Evolutionary conservation across 108 stramenopile species (phyloP), one percentile per base, ranked within the genome.

Genomic region (Fistulifera solaris): DNA sequence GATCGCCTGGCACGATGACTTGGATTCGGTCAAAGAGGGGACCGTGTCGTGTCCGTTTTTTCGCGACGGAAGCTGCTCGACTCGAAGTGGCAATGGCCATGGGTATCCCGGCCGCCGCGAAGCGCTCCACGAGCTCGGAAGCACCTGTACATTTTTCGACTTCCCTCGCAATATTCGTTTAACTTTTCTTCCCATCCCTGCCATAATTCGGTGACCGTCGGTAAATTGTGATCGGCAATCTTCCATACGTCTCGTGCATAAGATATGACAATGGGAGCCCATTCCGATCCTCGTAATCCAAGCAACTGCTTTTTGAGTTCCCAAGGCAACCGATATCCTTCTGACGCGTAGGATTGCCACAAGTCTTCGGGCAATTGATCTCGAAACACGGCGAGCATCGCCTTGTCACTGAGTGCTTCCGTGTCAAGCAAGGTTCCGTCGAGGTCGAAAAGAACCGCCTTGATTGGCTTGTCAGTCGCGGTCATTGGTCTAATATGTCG

Each of bases 351-450:
- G 28, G 61, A 39, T 18, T 53, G 38, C 39, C 41, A 27, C 17
- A 68, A 25, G 18, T 56, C 35, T 19, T 15, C 42, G 4, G 68
- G 62, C 35, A 80, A 49, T 18, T 47, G 24, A 4, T 38, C 14
- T 5, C 54, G 72, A 54, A 83, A 81, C 8, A 81, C 77, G 27
- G 70, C 43, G 15, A 85, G 57, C 0, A 89, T 61, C 0, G 84
- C 84, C 40, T 65, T 72, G 65, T 78, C 77, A 59, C 73, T 73
- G 0, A 74, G 55, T 7, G 67, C 41, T 66, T 85, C 87, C 15
- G 88, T 89, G 58, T 89, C 88, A 47, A 89, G 66, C 28, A 89
- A 61, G 1, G 88, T 89, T 12, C 88, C 88, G 41, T 89, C 88
- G 21, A 89, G 51, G 47, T 89, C 88, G 52, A 89, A 89, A 0